Evolutionary conservation across 257 asterid species (phyloP).

Genomic region (Salvia miltiorrhiza): DNA sequence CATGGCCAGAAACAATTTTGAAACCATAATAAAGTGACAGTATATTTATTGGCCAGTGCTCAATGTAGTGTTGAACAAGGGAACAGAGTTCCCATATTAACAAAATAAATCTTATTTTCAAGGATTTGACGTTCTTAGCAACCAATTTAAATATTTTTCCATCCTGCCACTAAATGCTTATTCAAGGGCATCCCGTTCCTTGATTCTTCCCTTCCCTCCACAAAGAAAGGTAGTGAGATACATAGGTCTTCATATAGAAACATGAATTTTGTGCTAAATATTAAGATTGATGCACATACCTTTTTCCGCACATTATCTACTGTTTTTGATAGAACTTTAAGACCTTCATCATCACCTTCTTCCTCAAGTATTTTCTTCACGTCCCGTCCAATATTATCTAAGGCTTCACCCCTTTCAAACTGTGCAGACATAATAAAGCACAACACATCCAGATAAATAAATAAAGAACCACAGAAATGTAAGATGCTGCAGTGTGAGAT

Average conservation of each 20-base stretch:
- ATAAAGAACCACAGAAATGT: background rate
- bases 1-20: conserved; percentile 20
- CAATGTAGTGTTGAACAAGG: background rate
- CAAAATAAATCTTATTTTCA: background rate
- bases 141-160: conserved; percentile 3
- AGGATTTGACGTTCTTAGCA: conserved; percentile 10
- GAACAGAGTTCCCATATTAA: conserved; percentile 7
- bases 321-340: conserved; percentile 69
- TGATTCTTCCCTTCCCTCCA: background rate
- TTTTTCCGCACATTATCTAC: conserved; percentile 86
- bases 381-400: conserved; percentile 73
- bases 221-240: background rate
- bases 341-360: conserved; percentile 84
- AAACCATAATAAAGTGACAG: conserved; percentile 17
- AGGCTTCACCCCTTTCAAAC: conserved; percentile 97
- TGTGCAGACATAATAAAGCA: conserved; percentile 33
- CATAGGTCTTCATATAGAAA: conserved; percentile 3
- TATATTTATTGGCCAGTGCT: background rate
- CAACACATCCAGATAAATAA: conserved; percentile 14
- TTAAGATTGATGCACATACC: conserved; percentile 40
- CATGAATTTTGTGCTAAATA: background rate
- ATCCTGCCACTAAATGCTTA: background rate
- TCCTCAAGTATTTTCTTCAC: conserved; percentile 69
- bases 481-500: background rate
- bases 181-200: background rate